phyloP scores from a whole-genome alignment of 495 filamentous ascomycete genomes.

The Neurospora tetraspora region DNA sequence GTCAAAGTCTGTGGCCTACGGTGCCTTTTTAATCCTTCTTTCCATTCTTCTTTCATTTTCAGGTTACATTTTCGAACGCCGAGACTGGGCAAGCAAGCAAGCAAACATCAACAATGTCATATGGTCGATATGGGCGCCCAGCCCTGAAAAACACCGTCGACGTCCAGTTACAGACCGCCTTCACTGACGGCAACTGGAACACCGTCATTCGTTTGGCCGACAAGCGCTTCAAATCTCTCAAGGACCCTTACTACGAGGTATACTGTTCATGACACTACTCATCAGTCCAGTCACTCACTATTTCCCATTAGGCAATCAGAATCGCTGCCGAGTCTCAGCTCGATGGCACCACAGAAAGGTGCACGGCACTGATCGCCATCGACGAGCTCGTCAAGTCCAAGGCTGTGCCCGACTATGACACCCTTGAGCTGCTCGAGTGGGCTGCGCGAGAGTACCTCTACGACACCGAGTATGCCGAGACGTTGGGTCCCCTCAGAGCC shows the following conservation, averaged over 20 bases:
- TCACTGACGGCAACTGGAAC: conserved; percentile 34
- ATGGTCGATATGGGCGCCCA: conserved; percentile 15
- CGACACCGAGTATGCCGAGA: conserved; percentile 26
- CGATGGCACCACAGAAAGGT: conserved; percentile 28
- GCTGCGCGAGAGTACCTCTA: conserved; percentile 18
- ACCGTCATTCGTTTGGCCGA: conserved; percentile 30
- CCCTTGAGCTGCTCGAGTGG: conserved; percentile 35
- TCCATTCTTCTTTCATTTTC: background rate
- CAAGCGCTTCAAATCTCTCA: conserved; percentile 28
- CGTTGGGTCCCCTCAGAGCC: conserved; percentile 30
- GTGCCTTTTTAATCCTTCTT: background rate
- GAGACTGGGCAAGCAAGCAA: background rate
- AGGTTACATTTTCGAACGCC: no score
- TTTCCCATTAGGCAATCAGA: conserved; percentile 28
- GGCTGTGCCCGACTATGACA: conserved; percentile 27
- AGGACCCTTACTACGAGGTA: conserved; percentile 39
- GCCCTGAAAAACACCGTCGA: conserved; percentile 30
- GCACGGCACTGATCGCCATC: conserved; percentile 22
- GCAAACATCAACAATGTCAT: conserved; percentile 12
- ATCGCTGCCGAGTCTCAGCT: conserved; percentile 34
- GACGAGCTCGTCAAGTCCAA: conserved; percentile 30
- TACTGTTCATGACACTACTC: background rate
- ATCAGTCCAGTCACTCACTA: conserved; percentile 1
- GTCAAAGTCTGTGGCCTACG: background rate
- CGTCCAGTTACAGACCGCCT: conserved; percentile 29